Evolutionary conservation across 768 basidiomycete genomes (phyloP).

Genomic region (Heimioporus sp.): DNA sequence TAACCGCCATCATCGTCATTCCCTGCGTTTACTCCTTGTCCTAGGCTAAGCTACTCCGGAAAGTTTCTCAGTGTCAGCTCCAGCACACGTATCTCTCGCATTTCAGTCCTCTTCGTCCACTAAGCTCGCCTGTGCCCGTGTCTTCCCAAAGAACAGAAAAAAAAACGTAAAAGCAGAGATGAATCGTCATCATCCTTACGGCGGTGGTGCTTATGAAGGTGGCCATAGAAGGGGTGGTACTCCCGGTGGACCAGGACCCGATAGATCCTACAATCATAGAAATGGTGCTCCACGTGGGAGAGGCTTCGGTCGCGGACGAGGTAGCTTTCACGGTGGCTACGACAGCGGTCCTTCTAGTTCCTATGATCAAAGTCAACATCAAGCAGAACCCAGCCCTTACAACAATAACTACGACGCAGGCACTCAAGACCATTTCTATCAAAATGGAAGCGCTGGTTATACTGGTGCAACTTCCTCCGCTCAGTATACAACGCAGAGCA

Average conservation of each 20-base stretch:
- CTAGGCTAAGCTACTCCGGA: conserved; percentile 26
- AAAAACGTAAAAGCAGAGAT: conserved; percentile 38
- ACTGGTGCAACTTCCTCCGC: conserved; percentile 46
- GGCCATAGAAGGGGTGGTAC: conserved; percentile 62
- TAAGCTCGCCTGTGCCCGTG: conserved; percentile 26
- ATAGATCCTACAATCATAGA: conserved; percentile 66
- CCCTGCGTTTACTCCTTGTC: conserved; percentile 21
- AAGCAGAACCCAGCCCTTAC: conserved; percentile 65
- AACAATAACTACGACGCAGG: conserved; percentile 58
- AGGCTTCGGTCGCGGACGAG: conserved; percentile 54
- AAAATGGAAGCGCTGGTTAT: conserved; percentile 64
- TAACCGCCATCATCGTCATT: conserved; percentile 39
- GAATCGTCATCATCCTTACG: conserved; percentile 92
- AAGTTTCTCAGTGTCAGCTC: conserved; percentile 17
- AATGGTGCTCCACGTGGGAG: conserved; percentile 51
- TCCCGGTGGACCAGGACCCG: conserved; percentile 65
- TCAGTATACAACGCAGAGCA: conserved; percentile 48
- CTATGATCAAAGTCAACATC: conserved; percentile 66
- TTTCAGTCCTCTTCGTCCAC: conserved; percentile 18
- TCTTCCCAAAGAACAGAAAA: conserved; percentile 25
- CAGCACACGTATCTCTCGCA: conserved; percentile 17
- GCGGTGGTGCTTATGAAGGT: conserved; percentile 57
- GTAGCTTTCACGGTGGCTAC: conserved; percentile 52
- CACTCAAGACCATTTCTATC: conserved; percentile 63
- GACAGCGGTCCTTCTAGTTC: conserved; percentile 51